These are phyloP conservation scores for Ogataea philodendri DNA, from an alignment of 805 yeast species.

Conservation along the genomic window DNA sequence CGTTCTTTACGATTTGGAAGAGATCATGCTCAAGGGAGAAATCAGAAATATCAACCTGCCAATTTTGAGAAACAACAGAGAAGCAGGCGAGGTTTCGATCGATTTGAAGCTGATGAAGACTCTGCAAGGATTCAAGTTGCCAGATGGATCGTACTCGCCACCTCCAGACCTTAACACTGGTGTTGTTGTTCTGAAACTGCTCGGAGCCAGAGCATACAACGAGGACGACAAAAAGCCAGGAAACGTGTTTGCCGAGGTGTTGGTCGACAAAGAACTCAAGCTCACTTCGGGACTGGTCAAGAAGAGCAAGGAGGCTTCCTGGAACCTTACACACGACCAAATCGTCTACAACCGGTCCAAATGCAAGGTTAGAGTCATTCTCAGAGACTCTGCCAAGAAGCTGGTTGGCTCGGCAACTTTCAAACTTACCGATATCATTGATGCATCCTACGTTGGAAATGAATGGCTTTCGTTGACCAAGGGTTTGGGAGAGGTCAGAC, in stretches of 20 bases:
- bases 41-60: slow-evolving; percentile 50
- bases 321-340: slow-evolving; percentile 58
- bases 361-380: slow-evolving; percentile 61
- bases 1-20: slow-evolving; percentile 68
- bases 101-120: slow-evolving; percentile 79
- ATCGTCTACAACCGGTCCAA: slow-evolving; percentile 67
- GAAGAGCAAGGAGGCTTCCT: slow-evolving; percentile 63
- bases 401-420: slow-evolving; percentile 58
- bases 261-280: slow-evolving; percentile 58
- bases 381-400: slow-evolving; percentile 61
- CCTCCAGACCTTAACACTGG: slow-evolving; percentile 96
- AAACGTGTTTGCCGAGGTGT: slow-evolving; percentile 69
- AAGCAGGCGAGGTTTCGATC: slow-evolving; percentile 70
- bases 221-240: slow-evolving; percentile 43
- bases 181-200: slow-evolving; percentile 66
- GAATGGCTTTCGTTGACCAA: slow-evolving; percentile 71
- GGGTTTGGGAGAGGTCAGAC: slow-evolving; percentile 69
- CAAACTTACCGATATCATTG: slow-evolving; percentile 63
- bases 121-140: slow-evolving; percentile 53
- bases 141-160: slow-evolving; percentile 81
- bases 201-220: slow-evolving; percentile 57
- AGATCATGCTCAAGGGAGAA: slow-evolving; percentile 51
- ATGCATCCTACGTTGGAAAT: slow-evolving; percentile 73
- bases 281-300: slow-evolving; percentile 57
- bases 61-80: slow-evolving; percentile 77